A percentile compares a stretch with the other conserved stretches of the same genome.
These are phyloP conservation scores for Spatholobus suberectus DNA, from an alignment of 306 rosid species.

Conservation along the genomic window DNA sequence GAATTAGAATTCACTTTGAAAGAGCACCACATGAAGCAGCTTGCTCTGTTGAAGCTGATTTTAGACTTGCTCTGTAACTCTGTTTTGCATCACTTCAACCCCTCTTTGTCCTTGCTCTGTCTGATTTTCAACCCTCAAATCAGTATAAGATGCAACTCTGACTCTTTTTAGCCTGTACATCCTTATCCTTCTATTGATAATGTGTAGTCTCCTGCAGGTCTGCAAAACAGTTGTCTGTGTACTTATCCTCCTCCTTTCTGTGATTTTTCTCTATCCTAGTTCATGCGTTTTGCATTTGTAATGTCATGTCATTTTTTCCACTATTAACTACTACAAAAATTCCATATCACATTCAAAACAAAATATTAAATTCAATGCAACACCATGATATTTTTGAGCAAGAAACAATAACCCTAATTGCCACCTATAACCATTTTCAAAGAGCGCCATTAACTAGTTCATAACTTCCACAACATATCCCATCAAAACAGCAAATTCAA, in stretches of 20 bases:
- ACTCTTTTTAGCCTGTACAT: not conserved
- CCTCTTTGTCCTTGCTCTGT: not conserved
- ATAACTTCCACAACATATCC: not conserved
- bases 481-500: not conserved
- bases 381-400: not conserved
- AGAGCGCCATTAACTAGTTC: not conserved
- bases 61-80: not conserved
- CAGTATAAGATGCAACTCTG: not conserved
- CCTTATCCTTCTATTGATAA: not conserved
- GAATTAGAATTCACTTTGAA: not conserved
- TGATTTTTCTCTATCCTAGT: not conserved
- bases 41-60: not conserved
- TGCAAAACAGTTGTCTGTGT: not conserved
- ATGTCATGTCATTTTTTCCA: not conserved
- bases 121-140: not conserved
- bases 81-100: not conserved
- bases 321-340: not conserved
- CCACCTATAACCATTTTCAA: not conserved
- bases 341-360: not conserved
- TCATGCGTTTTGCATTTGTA: not conserved
- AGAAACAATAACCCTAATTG: not conserved
- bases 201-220: not conserved
- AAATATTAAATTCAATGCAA: conserved; percentile 8
- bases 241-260: not conserved
- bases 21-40: not conserved